Evolutionary conservation across 106 monocot species (phyloP).

Genomic region (Acorus calamus): DNA sequence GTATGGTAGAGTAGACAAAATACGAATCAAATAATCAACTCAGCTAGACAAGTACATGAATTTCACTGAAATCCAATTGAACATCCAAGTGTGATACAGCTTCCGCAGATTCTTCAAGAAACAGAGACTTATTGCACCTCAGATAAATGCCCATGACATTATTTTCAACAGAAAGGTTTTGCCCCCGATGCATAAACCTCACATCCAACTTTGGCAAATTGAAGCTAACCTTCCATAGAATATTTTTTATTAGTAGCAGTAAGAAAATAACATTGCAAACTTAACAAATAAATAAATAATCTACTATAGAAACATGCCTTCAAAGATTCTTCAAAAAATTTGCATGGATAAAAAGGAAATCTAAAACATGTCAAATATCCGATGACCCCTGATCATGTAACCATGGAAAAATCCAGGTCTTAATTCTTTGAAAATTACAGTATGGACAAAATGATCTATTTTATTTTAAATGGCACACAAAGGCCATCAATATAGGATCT

Average conservation of each 20-base stretch:
- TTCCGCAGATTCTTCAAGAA: conserved; percentile 61
- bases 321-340: too few relatives aligned
- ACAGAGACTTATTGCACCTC: conserved; percentile 37
- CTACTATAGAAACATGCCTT: too few relatives aligned
- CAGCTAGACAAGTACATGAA: conserved; percentile 53
- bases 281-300: too few relatives aligned
- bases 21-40: neutral
- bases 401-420: too few relatives aligned
- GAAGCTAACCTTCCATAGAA: conserved; percentile 92
- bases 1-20: conserved; percentile 7
- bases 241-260: neutral
- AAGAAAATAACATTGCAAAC: too few relatives aligned
- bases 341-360: too few relatives aligned
- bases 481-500: too few relatives aligned
- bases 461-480: too few relatives aligned
- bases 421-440: too few relatives aligned
- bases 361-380: too few relatives aligned
- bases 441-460: too few relatives aligned
- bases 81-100: conserved; percentile 60
- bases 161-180: conserved; percentile 45
- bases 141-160: conserved; percentile 67
- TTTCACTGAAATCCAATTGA: conserved; percentile 81
- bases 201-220: conserved; percentile 80
- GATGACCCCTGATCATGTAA: too few relatives aligned
- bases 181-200: conserved; percentile 50